Percentiles rank a stretch among this genome's conserved stretches.
phyloP scores from a whole-genome alignment of 2,329 filamentous ascomycete genomes.

The Pseudogymnoascus sp. region DNA sequence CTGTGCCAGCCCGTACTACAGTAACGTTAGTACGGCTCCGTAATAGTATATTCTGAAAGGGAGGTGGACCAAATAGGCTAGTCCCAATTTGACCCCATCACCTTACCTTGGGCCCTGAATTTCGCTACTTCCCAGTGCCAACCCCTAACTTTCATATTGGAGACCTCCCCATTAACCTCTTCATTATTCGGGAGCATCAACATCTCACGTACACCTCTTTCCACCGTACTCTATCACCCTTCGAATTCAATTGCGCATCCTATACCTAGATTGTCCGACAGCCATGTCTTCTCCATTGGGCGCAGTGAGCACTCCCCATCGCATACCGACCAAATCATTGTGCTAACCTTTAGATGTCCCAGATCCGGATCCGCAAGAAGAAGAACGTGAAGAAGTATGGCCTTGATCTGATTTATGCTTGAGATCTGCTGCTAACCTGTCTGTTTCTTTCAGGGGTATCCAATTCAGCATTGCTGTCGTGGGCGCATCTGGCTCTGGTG shows the following conservation, averaged over 20 bases:
- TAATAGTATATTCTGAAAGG: neutral
- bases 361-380: slow-evolving; percentile 98
- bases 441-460: slow-evolving; percentile 50
- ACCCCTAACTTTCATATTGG: slow-evolving; percentile 11
- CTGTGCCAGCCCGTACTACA: neutral
- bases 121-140: slow-evolving; percentile 9
- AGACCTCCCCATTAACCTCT: slow-evolving; percentile 11
- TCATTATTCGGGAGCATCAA: slow-evolving; percentile 19
- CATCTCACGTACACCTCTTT: slow-evolving; percentile 15
- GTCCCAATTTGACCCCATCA: slow-evolving; percentile 8
- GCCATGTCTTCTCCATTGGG: slow-evolving; percentile 46
- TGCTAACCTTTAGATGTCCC: slow-evolving; percentile 23
- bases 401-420: neutral
- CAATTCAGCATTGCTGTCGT: slow-evolving; percentile 99
- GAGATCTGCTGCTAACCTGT: slow-evolving; percentile 51
- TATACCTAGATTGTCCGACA: slow-evolving; percentile 10
- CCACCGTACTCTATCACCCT: neutral
- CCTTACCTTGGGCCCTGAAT: slow-evolving; percentile 9
- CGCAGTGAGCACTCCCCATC: slow-evolving; percentile 37
- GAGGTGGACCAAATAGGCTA: slow-evolving; percentile 8
- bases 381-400: slow-evolving; percentile 76
- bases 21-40: neutral
- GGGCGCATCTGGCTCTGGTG: slow-evolving; percentile 96
- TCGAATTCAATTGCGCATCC: slow-evolving; percentile 7
- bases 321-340: slow-evolving; percentile 19